Evolutionary conservation across 495 filamentous ascomycete genomes (phyloP).

Genomic region (Chlorociboria aeruginascens): DNA sequence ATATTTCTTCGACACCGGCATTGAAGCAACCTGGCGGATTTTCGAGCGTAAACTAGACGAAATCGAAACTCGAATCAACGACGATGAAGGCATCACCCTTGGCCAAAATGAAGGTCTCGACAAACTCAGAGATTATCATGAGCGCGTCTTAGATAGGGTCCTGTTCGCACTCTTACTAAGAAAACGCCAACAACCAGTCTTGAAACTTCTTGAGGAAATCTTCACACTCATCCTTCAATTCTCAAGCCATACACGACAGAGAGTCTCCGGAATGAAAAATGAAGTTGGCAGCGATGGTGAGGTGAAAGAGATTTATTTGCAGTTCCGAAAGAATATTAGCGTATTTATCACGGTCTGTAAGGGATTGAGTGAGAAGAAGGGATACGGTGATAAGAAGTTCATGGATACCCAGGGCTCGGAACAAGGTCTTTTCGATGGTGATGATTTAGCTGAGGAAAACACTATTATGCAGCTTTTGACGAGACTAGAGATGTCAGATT

Average conservation of each 20-base stretch:
- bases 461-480: conserved; percentile 40
- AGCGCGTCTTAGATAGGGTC: conserved; percentile 65
- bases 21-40: conserved; percentile 54
- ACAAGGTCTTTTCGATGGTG: conserved; percentile 21
- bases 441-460: conserved; percentile 27
- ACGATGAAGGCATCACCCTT: conserved; percentile 21
- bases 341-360: conserved; percentile 55
- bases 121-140: conserved; percentile 56
- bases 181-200: conserved; percentile 55
- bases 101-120: conserved; percentile 40
- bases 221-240: conserved; percentile 63
- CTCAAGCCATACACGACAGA: conserved; percentile 33
- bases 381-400: conserved; percentile 35
- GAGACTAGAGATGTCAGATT: conserved; percentile 50
- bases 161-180: conserved; percentile 61
- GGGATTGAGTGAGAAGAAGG: conserved; percentile 46
- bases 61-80: conserved; percentile 46
- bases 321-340: conserved; percentile 54
- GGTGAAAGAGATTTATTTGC: conserved; percentile 41
- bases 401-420: conserved; percentile 10
- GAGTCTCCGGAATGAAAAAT: conserved; percentile 3
- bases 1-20: conserved; percentile 68
- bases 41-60: conserved; percentile 54
- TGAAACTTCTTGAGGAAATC: conserved; percentile 66
- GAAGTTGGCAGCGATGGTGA: conserved; percentile 32